A percentile compares a stretch with the other conserved stretches of the same genome.
Evolutionary conservation across 768 basidiomycete genomes (phyloP).

Genomic region (Lepiota brunneoincarnata): DNA sequence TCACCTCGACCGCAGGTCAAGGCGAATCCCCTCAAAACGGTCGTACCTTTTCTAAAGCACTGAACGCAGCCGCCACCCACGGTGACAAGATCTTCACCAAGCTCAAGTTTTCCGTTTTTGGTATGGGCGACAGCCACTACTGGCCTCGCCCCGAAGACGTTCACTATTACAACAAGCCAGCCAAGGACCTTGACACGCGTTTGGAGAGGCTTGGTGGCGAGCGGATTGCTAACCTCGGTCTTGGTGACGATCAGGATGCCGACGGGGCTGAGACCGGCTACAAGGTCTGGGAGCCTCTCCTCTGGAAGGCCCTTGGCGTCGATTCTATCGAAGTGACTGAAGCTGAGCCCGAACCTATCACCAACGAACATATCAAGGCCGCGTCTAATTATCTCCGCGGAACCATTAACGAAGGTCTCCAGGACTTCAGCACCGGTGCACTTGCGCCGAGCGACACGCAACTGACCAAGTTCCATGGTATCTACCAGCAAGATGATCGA

Average conservation of each 20-base stretch:
- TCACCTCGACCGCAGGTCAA: conserved; percentile 94
- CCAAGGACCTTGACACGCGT: conserved; percentile 83
- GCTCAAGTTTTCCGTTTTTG: conserved; percentile 83
- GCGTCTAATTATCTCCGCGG: conserved; percentile 92
- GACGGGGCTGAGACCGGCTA: conserved; percentile 97
- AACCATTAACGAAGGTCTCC: conserved; percentile 89
- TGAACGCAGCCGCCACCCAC: conserved; percentile 63
- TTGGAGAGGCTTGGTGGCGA: conserved; percentile 79
- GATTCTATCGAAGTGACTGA: conserved; percentile 86
- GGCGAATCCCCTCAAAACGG: conserved; percentile 98
- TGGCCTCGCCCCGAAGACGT: conserved; percentile 97
- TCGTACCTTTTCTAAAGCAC: conserved; percentile 80
- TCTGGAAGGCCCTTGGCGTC: conserved; percentile 96
- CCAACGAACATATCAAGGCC: conserved; percentile 99
- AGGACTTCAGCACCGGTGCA: conserved; percentile 85
- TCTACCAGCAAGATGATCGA: conserved; percentile 96
- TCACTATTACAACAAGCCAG: conserved; percentile 98
- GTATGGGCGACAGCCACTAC: conserved; percentile 97
- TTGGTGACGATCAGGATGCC: conserved; percentile 97
- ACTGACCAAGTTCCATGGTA: conserved; percentile 97
- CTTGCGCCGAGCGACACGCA: conserved; percentile 89
- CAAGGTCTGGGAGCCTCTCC: conserved; percentile 87
- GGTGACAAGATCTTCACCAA: conserved; percentile 60
- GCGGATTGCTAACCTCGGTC: conserved; percentile 70
- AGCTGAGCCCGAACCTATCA: conserved; percentile 94